Percentiles rank a stretch among this genome's conserved stretches.
phyloP scores from a whole-genome alignment of 2,329 filamentous ascomycete species.

The Reticulascus tulasneorum region DNA sequence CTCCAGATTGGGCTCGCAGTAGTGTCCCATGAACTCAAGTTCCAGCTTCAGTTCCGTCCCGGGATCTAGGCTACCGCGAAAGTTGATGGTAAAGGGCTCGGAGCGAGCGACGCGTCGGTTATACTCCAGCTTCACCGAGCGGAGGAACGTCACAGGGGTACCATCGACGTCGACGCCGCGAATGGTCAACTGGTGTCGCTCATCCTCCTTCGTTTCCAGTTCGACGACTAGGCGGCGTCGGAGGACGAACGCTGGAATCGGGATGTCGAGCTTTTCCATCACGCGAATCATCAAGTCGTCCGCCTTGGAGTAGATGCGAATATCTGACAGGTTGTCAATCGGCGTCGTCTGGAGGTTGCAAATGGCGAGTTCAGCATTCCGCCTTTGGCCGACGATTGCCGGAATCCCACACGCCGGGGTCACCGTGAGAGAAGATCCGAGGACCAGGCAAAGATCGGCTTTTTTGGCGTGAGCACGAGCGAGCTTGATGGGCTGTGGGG shows the following conservation, averaged over 20 bases:
- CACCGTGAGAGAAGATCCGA: conserved; percentile 42
- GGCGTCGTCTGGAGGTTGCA: conserved; percentile 44
- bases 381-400: conserved; percentile 25
- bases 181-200: conserved; percentile 23
- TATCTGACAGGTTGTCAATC: conserved; percentile 26
- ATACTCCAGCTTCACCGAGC: conserved; percentile 32
- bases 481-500: conserved; percentile 22
- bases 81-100: conserved; percentile 34
- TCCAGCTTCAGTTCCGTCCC: conserved; percentile 29
- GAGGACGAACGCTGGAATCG: conserved; percentile 34
- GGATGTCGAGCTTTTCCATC: conserved; percentile 32
- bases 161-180: conserved; percentile 35
- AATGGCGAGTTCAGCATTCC: conserved; percentile 27
- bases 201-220: conserved; percentile 15
- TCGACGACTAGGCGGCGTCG: conserved; percentile 26
- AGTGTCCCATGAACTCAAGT: conserved; percentile 45
- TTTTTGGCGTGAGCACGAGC: conserved; percentile 32
- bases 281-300: conserved; percentile 36
- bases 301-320: conserved; percentile 30
- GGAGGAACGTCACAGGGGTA: conserved; percentile 35
- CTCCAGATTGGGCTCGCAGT: conserved; percentile 37
- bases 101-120: conserved; percentile 27
- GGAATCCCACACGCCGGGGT: conserved; percentile 38
- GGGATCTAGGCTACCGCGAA: conserved; percentile 22
- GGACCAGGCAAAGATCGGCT: conserved; percentile 41